phyloP scores from a whole-genome alignment of 345 rosid species.

The Citrus sinensis region DVS_A1.0 CM039164.1:24010501-24011000 shows the following conservation, averaged over 20 bases:
- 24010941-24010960: background rate
- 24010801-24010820: constrained; percentile 26
- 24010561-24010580: constrained; percentile 36
- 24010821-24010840: no score
- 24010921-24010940: constrained; percentile 16
- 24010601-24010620: constrained; percentile 16
- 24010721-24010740: constrained; percentile 53
- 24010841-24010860: constrained; percentile 2
- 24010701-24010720: constrained; percentile 19
- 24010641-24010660: constrained; percentile 17
- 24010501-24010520: background rate
- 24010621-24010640: constrained; percentile 12
- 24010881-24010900: background rate
- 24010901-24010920: constrained; percentile 3
- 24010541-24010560: constrained; percentile 24
- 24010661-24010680: background rate
- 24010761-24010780: constrained; percentile 30
- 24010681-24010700: constrained; percentile 7
- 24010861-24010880: background rate
- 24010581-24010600: constrained; percentile 19
- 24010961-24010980: no score
- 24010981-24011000: no score
- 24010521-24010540: background rate
- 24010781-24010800: constrained; percentile 21
- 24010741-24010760: constrained; percentile 13